Percentiles rank a stretch among this genome's conserved stretches.
Evolutionary conservation across 2,329 filamentous ascomycete species (phyloP).

Genomic region (Paecilomyces sp.): DNA sequence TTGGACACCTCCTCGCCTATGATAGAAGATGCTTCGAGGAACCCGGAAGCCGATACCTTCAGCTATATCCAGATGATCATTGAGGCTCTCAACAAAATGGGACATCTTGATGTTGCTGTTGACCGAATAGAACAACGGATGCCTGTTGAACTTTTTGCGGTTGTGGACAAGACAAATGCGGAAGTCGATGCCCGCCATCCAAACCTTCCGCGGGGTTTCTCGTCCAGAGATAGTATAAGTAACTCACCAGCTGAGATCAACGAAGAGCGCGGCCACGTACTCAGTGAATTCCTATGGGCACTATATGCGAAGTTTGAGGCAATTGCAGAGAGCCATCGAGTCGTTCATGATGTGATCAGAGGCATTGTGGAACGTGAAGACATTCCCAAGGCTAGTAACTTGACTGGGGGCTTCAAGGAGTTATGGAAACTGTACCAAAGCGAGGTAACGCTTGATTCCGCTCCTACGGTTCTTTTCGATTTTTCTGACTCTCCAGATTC

Average conservation of each 20-base stretch:
- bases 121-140: constrained; percentile 88
- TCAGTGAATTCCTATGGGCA: constrained; percentile 86
- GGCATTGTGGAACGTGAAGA: constrained; percentile 80
- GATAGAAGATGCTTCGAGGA: constrained; percentile 82
- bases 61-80: constrained; percentile 83
- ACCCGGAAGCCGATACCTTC: constrained; percentile 92
- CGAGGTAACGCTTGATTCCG: constrained; percentile 44
- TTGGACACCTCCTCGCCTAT: constrained; percentile 51
- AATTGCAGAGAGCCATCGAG: constrained; percentile 89
- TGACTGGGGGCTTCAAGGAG: constrained; percentile 88
- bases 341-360: constrained; percentile 86
- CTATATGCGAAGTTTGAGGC: constrained; percentile 95
- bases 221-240: constrained; percentile 38
- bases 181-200: constrained; percentile 91
- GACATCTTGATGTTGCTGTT: constrained; percentile 74
- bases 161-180: constrained; percentile 90
- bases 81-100: constrained; percentile 84
- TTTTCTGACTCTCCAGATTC: constrained; percentile 47
- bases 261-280: constrained; percentile 71
- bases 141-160: constrained; percentile 85
- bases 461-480: not conserved
- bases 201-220: constrained; percentile 56
- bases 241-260: constrained; percentile 64
- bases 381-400: constrained; percentile 47
- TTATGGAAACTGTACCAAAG: constrained; percentile 98